Evolutionary conservation across 768 basidiomycete species (phyloP).

Genomic region (Mycena chlorophos): DNA sequence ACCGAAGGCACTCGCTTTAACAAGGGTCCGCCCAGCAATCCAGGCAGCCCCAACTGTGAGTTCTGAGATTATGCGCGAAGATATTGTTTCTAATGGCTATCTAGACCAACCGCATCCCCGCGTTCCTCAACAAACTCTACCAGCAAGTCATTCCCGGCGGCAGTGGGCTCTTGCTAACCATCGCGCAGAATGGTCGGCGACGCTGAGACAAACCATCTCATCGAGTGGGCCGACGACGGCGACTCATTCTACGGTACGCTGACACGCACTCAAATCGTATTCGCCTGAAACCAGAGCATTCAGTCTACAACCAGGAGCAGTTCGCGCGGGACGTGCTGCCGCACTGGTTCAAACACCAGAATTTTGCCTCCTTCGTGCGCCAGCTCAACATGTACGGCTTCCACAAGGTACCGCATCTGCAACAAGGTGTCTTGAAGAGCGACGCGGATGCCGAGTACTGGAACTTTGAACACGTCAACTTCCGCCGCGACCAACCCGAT

Average conservation of each 20-base stretch:
- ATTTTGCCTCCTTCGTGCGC: constrained; percentile 89
- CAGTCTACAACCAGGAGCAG: constrained; percentile 89
- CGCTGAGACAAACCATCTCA: constrained; percentile 75
- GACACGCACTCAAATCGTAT: not conserved
- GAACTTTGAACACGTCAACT: constrained; percentile 92
- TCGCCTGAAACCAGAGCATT: not conserved
- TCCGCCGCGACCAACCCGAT: constrained; percentile 86
- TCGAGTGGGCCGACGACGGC: constrained; percentile 88
- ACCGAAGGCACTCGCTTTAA: constrained; percentile 33
- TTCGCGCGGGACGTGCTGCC: constrained; percentile 89
- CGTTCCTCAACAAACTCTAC: constrained; percentile 91
- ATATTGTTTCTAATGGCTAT: too few species aligned
- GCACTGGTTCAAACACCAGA: constrained; percentile 96
- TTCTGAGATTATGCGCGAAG: too few species aligned
- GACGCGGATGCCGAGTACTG: constrained; percentile 81
- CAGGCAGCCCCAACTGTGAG: constrained; percentile 39
- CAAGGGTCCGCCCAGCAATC: constrained; percentile 29
- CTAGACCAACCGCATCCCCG: constrained; percentile 61
- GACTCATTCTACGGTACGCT: constrained; percentile 86
- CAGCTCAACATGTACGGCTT: constrained; percentile 97
- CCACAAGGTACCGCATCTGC: constrained; percentile 93
- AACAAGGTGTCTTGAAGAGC: constrained; percentile 87
- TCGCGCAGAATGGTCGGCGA: constrained; percentile 86
- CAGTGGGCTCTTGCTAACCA: constrained; percentile 17
- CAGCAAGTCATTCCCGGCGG: constrained; percentile 55